A percentile compares a stretch with the other conserved stretches of the same genome.
phyloP scores from a whole-genome alignment of 495 filamentous ascomycete species.

The Cryomyces minteri region DNA sequence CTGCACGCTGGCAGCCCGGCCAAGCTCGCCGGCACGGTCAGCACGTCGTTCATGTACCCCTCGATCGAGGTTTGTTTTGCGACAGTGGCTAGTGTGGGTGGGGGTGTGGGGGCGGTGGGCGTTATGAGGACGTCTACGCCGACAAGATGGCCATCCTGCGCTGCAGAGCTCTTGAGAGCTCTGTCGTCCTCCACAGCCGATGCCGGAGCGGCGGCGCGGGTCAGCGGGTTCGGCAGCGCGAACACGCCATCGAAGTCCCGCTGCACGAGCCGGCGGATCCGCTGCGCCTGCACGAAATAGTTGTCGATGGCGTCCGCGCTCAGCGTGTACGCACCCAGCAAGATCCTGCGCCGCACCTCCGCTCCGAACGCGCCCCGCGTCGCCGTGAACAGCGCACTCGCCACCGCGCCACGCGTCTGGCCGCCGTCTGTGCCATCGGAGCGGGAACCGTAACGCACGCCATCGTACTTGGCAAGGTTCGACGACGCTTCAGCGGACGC shows the following conservation, averaged over 20 bases:
- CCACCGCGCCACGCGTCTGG: background rate
- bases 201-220: background rate
- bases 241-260: conserved; percentile 75
- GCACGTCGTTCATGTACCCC: conserved; percentile 79
- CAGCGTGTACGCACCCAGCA: conserved; percentile 79
- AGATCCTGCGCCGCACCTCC: conserved; percentile 71
- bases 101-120: conserved; percentile 64
- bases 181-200: conserved; percentile 8
- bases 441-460: conserved; percentile 67
- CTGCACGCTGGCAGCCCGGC: conserved; percentile 83
- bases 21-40: conserved; percentile 87
- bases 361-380: conserved; percentile 64
- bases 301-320: conserved; percentile 87
- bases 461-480: conserved; percentile 96
- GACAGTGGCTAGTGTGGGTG: conserved; percentile 40
- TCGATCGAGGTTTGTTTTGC: conserved; percentile 26
- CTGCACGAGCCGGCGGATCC: conserved; percentile 65
- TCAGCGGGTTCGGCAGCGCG: conserved; percentile 42
- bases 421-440: conserved; percentile 10
- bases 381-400: conserved; percentile 46
- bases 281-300: conserved; percentile 90
- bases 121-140: conserved; percentile 75
- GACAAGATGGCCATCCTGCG: background rate
- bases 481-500: conserved; percentile 91
- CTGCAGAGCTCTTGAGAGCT: background rate